These are phyloP conservation scores for Metrosideros polymorpha DNA, from an alignment of 441 rosid genomes.

Conservation along the genomic window DNA sequence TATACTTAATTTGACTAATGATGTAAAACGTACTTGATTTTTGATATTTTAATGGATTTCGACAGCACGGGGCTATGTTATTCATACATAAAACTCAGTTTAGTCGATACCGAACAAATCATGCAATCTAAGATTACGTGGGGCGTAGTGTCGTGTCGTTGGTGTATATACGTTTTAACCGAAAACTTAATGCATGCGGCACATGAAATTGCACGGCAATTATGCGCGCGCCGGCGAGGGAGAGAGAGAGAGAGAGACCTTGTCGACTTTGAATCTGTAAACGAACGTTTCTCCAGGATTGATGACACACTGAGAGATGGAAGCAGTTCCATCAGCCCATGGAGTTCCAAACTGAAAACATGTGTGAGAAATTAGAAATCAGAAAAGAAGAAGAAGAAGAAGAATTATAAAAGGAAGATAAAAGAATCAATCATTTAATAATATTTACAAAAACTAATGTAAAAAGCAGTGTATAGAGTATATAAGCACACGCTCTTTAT, in stretches of 20 bases:
- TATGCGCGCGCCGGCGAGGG: too few species aligned
- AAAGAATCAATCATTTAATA: neutral
- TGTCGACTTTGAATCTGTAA: constrained; percentile 63
- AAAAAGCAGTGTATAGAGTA: too few species aligned
- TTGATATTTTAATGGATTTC: neutral
- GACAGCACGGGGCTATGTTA: neutral
- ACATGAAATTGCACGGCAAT: neutral
- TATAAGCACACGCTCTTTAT: neutral
- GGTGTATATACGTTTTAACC: neutral
- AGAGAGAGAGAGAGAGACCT: constrained; percentile 15
- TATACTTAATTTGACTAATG: neutral
- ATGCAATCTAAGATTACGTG: neutral
- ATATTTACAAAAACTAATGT: neutral
- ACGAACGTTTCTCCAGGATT: constrained; percentile 66
- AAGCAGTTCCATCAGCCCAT: constrained; percentile 91
- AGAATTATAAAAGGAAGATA: too few species aligned
- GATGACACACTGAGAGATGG: constrained; percentile 71
- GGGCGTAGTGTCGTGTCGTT: neutral
- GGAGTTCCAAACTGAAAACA: constrained; percentile 50
- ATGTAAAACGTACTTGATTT: neutral
- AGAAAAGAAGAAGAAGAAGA: neutral
- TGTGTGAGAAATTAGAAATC: neutral
- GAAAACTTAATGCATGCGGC: neutral
- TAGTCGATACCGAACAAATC: neutral
- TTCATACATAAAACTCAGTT: neutral